phyloP scores from a whole-genome alignment of 2,329 filamentous ascomycete genomes.

The Incumbomyces lentus region DNA sequence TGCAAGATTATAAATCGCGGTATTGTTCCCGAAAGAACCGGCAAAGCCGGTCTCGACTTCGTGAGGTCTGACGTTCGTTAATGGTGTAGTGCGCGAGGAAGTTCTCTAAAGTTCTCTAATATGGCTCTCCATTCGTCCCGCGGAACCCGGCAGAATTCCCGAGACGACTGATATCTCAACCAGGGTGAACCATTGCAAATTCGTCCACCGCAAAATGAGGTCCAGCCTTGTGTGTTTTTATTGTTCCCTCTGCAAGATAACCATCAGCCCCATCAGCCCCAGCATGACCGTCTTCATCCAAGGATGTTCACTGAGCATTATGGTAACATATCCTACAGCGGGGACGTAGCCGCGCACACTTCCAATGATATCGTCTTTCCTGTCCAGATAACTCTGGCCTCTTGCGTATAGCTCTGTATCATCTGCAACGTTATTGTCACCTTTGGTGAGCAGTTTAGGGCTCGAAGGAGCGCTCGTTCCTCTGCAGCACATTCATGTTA shows the following conservation, averaged over 20 bases:
- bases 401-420: slow-evolving; percentile 84
- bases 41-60: too few species aligned
- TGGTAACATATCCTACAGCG: slow-evolving; percentile 94
- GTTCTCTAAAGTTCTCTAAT: too few species aligned
- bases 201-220: too few species aligned
- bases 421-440: slow-evolving; percentile 90
- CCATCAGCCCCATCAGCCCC: slow-evolving; percentile 87
- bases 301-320: slow-evolving; percentile 86
- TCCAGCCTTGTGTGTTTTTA: background rate
- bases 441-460: slow-evolving; percentile 76
- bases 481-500: slow-evolving; percentile 4
- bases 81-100: too few species aligned
- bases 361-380: slow-evolving; percentile 77
- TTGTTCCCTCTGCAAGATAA: slow-evolving; percentile 83
- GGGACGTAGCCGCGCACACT: slow-evolving; percentile 87
- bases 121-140: too few species aligned
- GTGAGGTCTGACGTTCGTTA: too few species aligned
- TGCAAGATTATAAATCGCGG: too few species aligned
- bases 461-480: slow-evolving; percentile 9
- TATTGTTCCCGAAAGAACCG: too few species aligned
- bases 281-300: slow-evolving; percentile 95
- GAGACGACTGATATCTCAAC: too few species aligned
- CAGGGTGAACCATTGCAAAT: too few species aligned
- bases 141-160: too few species aligned
- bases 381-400: slow-evolving; percentile 76